These are phyloP conservation scores for Colletotrichum theobromicola DNA, from an alignment of 2,329 filamentous ascomycete genomes.

Conservation along the genomic window DNA sequence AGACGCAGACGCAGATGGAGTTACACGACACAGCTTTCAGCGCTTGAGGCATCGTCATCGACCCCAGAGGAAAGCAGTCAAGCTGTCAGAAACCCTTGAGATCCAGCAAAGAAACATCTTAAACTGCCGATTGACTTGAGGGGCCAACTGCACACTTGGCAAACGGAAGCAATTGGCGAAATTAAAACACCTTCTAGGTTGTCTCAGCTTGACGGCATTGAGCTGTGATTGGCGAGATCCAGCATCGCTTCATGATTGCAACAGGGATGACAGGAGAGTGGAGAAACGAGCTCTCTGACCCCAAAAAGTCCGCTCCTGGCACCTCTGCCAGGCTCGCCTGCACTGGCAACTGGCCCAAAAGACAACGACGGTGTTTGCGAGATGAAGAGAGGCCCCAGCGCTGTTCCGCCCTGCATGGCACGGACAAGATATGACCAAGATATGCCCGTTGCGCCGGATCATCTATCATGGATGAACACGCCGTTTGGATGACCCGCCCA, in stretches of 20 bases:
- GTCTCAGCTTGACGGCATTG: neutral
- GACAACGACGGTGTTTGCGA: neutral
- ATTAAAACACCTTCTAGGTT: constrained; percentile 3
- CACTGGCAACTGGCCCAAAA: neutral
- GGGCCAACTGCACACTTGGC: neutral
- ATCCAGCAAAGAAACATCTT: neutral
- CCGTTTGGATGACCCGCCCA: constrained; percentile 15
- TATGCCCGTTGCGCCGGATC: constrained; percentile 5
- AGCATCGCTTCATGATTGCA: neutral
- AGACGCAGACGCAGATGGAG: neutral
- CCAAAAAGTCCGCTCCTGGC: neutral
- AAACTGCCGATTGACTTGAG: constrained; percentile 1
- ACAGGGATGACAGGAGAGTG: neutral
- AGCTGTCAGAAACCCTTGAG: neutral
- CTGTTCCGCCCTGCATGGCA: neutral
- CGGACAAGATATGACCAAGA: constrained; percentile 10
- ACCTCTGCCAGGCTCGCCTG: neutral
- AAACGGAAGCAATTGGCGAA: constrained; percentile 12
- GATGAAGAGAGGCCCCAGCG: constrained; percentile 9
- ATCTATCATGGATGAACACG: neutral
- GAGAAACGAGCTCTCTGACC: neutral
- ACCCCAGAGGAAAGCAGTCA: neutral
- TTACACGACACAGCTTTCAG: neutral
- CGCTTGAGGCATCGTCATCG: neutral
- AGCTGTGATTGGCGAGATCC: constrained; percentile 12